Base-by-base conservation (phyloP, 2,329 filamentous ascomycete species). In the Tolypocladium tropicale region DNA sequence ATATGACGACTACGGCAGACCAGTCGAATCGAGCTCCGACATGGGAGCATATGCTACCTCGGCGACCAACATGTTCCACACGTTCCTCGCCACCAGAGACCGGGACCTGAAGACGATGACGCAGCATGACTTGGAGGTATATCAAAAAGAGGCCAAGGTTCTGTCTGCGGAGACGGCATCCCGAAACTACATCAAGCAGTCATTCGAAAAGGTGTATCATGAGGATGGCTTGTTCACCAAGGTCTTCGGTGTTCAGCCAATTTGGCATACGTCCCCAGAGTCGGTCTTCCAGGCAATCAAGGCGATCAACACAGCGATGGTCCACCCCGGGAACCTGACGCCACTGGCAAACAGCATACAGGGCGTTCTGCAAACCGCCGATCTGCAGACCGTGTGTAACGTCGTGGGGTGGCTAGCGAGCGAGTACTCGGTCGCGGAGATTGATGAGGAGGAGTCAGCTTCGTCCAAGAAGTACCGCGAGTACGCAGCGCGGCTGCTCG, bases 181-280 rank as follows among this genome's bases (percentile, higher is more conserved):
- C 16, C 74, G 81, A 32, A 83, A 81, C 60, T 81, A 77, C 55
- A 74, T 84, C 59, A 84, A 84, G 64, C 81, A 84, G 64, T 77
- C 74, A 55, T 83, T 83, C 55, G 81, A 84, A 62, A 75, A 79
- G 30, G 76, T 80, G 2, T 80, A 78, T 61, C 77, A 78, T 56
- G 81, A 84, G 62, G 74, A 77, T 30, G 72, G 68, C 23, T 65
- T 84, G 3, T 82, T 84, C 57, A 64, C 72, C 34, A 79, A 76
- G 58, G 71, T 84, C n/a, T 84, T 84, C 59, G 73, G 74, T 28
- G 70, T 84, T 41, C 79, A 83, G 50, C 75, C 79, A 1, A 72
- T 76, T 25, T 82, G 80, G 69, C 81, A 72, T 59, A 71, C 71
- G 0, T 71, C 78, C 25, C 59, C 68, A 0, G 75, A 75, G 39